These are phyloP conservation scores for Myrica gale DNA, from an alignment of 306 rosid species.

Conservation along the genomic window DNA sequence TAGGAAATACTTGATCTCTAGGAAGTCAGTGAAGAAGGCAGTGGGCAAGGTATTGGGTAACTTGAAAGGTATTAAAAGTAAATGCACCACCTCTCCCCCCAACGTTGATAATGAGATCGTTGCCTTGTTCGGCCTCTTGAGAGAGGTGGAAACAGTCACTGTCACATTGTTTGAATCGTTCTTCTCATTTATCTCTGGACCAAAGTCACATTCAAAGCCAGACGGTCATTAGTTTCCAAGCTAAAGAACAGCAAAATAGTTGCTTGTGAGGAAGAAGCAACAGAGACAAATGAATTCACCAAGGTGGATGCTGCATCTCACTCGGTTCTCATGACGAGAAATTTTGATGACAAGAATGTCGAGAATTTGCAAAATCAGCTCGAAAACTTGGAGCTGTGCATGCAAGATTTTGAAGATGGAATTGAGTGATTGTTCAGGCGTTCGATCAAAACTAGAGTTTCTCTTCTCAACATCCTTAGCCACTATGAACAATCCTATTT, in stretches of 20 bases:
- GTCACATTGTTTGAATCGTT: constrained; percentile 30
- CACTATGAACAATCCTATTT: too few relatives aligned
- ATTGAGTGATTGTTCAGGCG: neutral
- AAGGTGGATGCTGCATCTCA: constrained; percentile 10
- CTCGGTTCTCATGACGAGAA: neutral
- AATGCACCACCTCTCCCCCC: constrained; percentile 3
- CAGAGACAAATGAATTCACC: constrained; percentile 33
- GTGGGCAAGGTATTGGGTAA: constrained; percentile 34
- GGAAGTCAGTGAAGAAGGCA: constrained; percentile 20
- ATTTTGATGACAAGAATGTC: neutral
- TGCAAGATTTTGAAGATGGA: constrained; percentile 1
- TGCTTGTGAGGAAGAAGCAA: constrained; percentile 16
- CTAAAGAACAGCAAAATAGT: constrained; percentile 29
- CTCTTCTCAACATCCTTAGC: constrained; percentile 14
- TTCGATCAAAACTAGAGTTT: neutral
- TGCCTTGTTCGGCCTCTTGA: constrained; percentile 29
- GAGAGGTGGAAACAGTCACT: constrained; percentile 33
- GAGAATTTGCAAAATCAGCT: neutral
- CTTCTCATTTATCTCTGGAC: constrained; percentile 34
- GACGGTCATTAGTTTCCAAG: constrained; percentile 40
- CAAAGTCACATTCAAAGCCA: constrained; percentile 24
- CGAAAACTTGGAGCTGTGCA: constrained; percentile 8
- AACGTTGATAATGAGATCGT: constrained; percentile 23
- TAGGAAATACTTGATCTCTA: constrained; percentile 5
- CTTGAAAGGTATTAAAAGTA: constrained; percentile 29